Evolutionary conservation across 2,329 filamentous ascomycete species (phyloP), one percentile per base, ranked within the genome.

Genomic region (Phialocephala subalpina): DNA sequence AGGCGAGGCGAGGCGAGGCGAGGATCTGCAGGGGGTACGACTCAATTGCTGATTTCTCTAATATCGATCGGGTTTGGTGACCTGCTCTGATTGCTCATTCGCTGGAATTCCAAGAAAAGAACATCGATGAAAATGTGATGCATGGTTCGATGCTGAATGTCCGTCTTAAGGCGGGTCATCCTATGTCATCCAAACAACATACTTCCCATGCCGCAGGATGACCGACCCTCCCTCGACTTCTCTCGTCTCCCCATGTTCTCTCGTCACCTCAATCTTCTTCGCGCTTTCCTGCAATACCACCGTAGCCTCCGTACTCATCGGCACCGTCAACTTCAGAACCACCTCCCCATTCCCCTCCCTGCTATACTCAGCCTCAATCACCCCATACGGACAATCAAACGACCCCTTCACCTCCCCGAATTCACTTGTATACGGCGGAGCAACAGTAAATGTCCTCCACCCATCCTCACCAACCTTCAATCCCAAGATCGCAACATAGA

Each of bases 401-500:
- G 70, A 74, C 1, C 80, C 80, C 62, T 78, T 72, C 0, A 81
- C 78, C 25, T 71, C 64, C 9, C 74, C 69, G 66, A 83, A 83
- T 69, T 83, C 81, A 35, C 27, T 35, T 35, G 22, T 35, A 35
- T 33, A 56, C 18, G 25, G 33, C 20, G 53, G 53, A 8, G 27
- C 12, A 8, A 56, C 25, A 35, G 16, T 35, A 12, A 27, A 56
- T 2, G 22, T 35, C 18, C 53, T 27, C 18, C 33, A 56, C 33
- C 25, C 53, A 35, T 56, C 33, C 7, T 12, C 27, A 16, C 27
- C 18, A 0, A 76, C 73, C 77, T 72, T 0, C 77, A 75, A 66
- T 76, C 78, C 2, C 82, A 67, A 0, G 80, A 81, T 20, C 20
- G 27, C 27, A 35, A 82, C 75, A 56, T 83, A 83, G 60, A 82